phyloP scores from a whole-genome alignment of 1,284 basidiomycete species.

The Naganishia sp. region DNA sequence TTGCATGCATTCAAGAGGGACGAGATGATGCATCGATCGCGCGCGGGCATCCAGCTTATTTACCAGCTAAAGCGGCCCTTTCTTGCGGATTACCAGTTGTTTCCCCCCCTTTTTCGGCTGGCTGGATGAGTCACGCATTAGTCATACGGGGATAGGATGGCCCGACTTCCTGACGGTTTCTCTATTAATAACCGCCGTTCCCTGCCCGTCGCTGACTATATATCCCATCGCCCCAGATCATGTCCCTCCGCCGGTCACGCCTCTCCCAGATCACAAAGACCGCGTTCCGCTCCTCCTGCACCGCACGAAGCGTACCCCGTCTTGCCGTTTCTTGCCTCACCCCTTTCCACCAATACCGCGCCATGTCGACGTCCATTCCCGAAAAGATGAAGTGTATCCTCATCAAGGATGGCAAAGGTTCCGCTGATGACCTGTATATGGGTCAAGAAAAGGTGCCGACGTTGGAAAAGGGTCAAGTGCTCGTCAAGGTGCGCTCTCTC shows the following conservation, averaged over 20 bases:
- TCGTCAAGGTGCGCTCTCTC: constrained; percentile 17
- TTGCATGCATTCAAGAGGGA: too few relatives aligned
- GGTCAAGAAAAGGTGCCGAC: constrained; percentile 64
- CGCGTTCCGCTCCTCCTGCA: not conserved
- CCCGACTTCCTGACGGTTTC: not conserved
- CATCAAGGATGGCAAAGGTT: constrained; percentile 76
- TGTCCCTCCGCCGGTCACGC: not conserved
- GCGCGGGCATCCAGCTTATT: too few relatives aligned
- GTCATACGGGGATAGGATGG: not conserved
- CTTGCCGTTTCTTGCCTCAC: not conserved
- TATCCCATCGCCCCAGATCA: constrained; percentile 1
- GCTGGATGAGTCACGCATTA: not conserved
- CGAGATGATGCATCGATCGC: too few relatives aligned
- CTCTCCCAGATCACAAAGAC: constrained; percentile 4
- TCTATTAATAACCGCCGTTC: constrained; percentile 4
- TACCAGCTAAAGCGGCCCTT: too few relatives aligned
- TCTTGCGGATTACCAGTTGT: too few relatives aligned
- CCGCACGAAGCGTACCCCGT: not conserved
- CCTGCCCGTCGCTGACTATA: not conserved
- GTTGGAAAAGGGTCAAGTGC: constrained; percentile 57
- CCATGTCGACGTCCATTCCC: constrained; percentile 34
- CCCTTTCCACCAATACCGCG: not conserved
- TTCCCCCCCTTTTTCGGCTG: too few relatives aligned
- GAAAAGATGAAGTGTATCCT: constrained; percentile 75
- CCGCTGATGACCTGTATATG: constrained; percentile 74